Percentiles rank a stretch among this genome's conserved stretches.
Evolutionary conservation across 345 rosid genomes (phyloP).

Genomic region (Gossypium turneri): DNA sequence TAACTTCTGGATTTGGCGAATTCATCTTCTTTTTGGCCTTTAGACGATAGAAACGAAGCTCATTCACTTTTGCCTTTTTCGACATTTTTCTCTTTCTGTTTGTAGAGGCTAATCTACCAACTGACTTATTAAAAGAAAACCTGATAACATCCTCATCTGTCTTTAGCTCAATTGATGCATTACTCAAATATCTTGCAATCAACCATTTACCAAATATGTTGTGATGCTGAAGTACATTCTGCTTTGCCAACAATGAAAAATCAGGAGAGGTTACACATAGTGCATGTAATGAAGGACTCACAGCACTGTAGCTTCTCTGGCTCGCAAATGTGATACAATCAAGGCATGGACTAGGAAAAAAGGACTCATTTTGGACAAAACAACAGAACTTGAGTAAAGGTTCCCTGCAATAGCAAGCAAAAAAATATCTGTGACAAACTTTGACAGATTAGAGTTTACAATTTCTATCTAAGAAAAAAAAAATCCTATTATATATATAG

Average conservation of each 20-base stretch:
- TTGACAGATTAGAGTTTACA: background rate
- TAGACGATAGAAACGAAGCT: constrained; percentile 72
- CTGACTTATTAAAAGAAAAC: constrained; percentile 49
- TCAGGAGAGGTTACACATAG: constrained; percentile 8
- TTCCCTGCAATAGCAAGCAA: constrained; percentile 31
- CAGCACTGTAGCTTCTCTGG: constrained; percentile 21
- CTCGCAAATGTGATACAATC: constrained; percentile 11
- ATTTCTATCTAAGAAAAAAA: too few species aligned
- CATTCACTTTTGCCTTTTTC: constrained; percentile 64
- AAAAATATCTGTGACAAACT: constrained; percentile 15
- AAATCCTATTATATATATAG: too few species aligned
- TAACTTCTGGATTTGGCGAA: constrained; percentile 91
- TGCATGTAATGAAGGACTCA: constrained; percentile 20
- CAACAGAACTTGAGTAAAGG: constrained; percentile 20
- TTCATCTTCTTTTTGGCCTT: constrained; percentile 94
- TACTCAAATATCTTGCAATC: constrained; percentile 39
- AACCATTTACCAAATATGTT: constrained; percentile 21
- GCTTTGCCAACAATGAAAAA: constrained; percentile 3
- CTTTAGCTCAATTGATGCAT: constrained; percentile 48
- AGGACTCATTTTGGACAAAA: constrained; percentile 18
- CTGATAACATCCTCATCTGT: constrained; percentile 56
- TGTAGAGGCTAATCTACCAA: constrained; percentile 21
- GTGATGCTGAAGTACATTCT: constrained; percentile 12
- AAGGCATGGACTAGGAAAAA: constrained; percentile 14
- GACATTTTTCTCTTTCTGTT: constrained; percentile 49